Percentiles rank a stretch among this genome's conserved stretches.
Evolutionary conservation across 768 basidiomycete species (phyloP).

Genomic region (Hericium alpestre): DNA sequence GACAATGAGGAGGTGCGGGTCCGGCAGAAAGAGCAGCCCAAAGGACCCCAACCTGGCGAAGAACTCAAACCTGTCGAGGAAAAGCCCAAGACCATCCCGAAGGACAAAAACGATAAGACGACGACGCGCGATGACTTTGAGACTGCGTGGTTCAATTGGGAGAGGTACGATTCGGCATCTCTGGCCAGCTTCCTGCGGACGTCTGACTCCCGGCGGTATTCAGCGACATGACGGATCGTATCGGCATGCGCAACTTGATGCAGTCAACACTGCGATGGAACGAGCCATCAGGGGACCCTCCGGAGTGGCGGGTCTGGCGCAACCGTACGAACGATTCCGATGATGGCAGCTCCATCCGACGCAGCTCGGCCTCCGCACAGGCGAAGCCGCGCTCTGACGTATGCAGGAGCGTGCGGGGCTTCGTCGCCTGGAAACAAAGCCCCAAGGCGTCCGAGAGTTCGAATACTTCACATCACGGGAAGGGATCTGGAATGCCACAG

Average conservation of each 20-base stretch:
- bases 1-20: constrained; percentile 21
- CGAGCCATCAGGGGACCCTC: constrained; percentile 35
- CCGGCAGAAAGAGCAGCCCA: constrained; percentile 16
- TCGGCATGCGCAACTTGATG: constrained; percentile 45
- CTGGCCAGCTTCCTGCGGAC: constrained; percentile 5
- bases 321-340: constrained; percentile 9
- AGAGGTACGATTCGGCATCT: constrained; percentile 35
- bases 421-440: constrained; percentile 11
- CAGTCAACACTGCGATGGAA: constrained; percentile 39
- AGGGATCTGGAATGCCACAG: background rate
- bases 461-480: background rate
- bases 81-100: background rate
- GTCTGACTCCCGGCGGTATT: background rate
- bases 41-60: background rate
- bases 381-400: background rate
- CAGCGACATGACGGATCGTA: constrained; percentile 72
- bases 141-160: constrained; percentile 58
- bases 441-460: background rate
- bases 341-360: background rate
- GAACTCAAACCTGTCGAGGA: background rate
- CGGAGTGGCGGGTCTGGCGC: constrained; percentile 48
- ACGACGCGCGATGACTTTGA: constrained; percentile 53
- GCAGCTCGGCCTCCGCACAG: background rate
- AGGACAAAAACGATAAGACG: constrained; percentile 7
- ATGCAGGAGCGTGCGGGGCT: constrained; percentile 11